Evolutionary conservation across 163 green algal species (phyloP), one percentile per base, ranked within the genome.

Genomic region (Prototheca wickerhamii): DNA sequence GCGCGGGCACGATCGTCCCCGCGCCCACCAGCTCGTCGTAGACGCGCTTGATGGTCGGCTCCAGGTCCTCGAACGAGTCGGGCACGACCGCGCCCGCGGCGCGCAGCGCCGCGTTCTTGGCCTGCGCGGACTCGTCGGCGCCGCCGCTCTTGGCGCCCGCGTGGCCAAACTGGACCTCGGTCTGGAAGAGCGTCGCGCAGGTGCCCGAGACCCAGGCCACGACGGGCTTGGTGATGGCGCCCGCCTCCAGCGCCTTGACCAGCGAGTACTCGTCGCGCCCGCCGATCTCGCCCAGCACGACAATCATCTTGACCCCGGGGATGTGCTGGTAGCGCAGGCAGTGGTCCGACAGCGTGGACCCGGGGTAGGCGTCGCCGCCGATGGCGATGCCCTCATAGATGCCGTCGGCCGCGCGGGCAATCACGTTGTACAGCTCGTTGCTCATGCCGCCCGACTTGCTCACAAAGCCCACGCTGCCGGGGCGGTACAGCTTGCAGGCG

Each of bases 311-410:
- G 64, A 97, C 76, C 72, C 79, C 50, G 0, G 85, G 78, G 51
- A 93, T 96, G 68, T 87, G 79, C 73, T 96, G 80, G 75, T 92
- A 97, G 37, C 90, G 77, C 34, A 95, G 72, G 81, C 85, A 92
- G 75, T 97, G 90, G 68, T 97, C 91, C 2, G 79, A 91, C 35
- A 97, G 76, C 1, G 90, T 96, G 54, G 83, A 94, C 0, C 90
- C 91, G 15, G 90, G 90, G 71, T 91, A 96, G 28, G 85, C 84
- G 81, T 97, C 90, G 4, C 90, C 90, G 21, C 90, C 90, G 46
- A 97, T 97, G 42, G 90, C 90, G 55, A 97, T 94, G 61, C 89
- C 89, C 75, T 96, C 90, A 67, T 92, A 97, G n/a, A 96, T 73
- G 51, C 90, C 90, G 69, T 97, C 91, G 30, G 90, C 95, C 12